These are phyloP conservation scores for Populus pruinosa DNA, from an alignment of 345 rosid species.

Conservation along the genomic window DNA sequence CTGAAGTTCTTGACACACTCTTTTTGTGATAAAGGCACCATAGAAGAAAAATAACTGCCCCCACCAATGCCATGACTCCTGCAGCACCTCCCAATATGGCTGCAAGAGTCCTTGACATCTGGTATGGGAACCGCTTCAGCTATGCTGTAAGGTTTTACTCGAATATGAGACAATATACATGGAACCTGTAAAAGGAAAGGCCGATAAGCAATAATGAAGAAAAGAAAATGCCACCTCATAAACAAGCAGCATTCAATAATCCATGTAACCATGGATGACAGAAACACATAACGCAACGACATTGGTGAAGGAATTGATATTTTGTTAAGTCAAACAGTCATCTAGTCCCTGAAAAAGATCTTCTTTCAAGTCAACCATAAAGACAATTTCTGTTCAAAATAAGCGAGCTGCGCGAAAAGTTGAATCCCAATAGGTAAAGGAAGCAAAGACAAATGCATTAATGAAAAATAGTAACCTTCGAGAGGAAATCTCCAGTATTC, in stretches of 20 bases:
- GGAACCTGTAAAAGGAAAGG: slow-evolving; percentile 45
- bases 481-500: not conserved
- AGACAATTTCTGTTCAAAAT: not conserved
- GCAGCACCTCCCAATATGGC: slow-evolving; percentile 87
- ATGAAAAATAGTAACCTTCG: not conserved
- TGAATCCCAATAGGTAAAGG: slow-evolving; percentile 2
- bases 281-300: slow-evolving; percentile 1
- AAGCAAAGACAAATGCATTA: not conserved
- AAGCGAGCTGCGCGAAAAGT: slow-evolving; percentile 3
- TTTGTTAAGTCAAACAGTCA: not conserved
- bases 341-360: not conserved
- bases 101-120: slow-evolving; percentile 87
- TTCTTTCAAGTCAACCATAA: not conserved
- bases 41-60: slow-evolving; percentile 42
- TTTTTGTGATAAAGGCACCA: slow-evolving; percentile 57
- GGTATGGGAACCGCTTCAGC: slow-evolving; percentile 52
- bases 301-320: not conserved
- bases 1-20: slow-evolving; percentile 63
- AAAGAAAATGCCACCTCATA: not conserved
- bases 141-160: slow-evolving; percentile 30
- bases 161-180: slow-evolving; percentile 23
- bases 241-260: not conserved
- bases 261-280: not conserved
- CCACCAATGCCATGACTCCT: slow-evolving; percentile 86
- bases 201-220: slow-evolving; percentile 20